Base-by-base conservation (phyloP, 768 basidiomycete genomes). In the Astraeus odoratus region DNA sequence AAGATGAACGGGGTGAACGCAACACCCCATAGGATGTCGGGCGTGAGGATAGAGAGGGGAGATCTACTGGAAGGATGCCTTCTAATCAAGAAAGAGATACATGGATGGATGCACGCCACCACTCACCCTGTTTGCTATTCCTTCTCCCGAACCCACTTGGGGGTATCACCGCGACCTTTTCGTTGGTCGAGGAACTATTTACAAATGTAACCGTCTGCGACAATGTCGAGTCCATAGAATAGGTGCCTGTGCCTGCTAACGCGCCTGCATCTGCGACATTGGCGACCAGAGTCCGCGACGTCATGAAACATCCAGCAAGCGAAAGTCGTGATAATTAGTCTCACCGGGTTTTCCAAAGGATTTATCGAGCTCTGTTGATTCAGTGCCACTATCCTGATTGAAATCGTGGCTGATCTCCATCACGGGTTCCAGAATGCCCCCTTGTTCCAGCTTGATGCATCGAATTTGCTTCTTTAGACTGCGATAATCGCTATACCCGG, bases 381-480 rank as follows among this genome's bases (percentile, higher is more conserved):
- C 30, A 12, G 30, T 31, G 30, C 30, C n/a, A 5, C 5, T 16
- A 18, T 18, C 35, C 16, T 36, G n/a, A 36, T 4, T 4, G 12
- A 19, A 12, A n/a, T 31, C 18, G n/a, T 12, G 16, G 1, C 27
- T 38, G 43, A 42, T 48, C 30, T 10, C 33, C 18, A 20, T 51
- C 39, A 5, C 30, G 39, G 1, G 39, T 43, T n/a, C 35, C 46
- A 36, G 54, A 18, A 19, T 41, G 9, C 25, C 39, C 6, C 39
- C 39, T 12, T 41, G 39, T 16, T 50, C 24, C 48, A 44, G 42
- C 36, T 52, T 36, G 43, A 46, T 9, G 43, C 27, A 16, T 55
- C 47, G 8, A 57, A 89, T 81, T 12, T 72, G 69, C 50, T 77
- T 81, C 63, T 88, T 88, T 13, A 90, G 74, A 8, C 72, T 76